phyloP scores from a whole-genome alignment of 805 yeast genomes.

The Groenewaldozyma tartarivorans region DNA sequence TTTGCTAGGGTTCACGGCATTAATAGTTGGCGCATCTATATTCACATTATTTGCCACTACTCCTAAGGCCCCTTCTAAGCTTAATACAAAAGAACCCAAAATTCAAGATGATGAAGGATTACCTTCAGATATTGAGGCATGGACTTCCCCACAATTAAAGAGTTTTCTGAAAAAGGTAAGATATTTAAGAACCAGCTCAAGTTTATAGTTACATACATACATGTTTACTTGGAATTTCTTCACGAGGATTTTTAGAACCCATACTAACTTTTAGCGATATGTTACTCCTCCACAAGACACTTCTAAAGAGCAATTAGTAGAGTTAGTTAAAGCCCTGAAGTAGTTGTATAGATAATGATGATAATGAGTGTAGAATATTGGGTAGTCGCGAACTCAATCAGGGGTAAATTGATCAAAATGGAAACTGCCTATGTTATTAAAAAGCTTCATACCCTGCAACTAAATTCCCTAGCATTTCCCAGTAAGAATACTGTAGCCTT shows the following conservation, averaged over 20 bases:
- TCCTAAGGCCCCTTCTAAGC: too few relatives aligned
- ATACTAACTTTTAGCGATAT: constrained; percentile 11
- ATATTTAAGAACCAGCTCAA: too few relatives aligned
- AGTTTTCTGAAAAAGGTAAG: constrained; percentile 16
- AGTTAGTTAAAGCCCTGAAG: constrained; percentile 9
- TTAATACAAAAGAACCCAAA: too few relatives aligned
- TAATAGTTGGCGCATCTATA: constrained; percentile 20
- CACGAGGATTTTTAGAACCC: not conserved
- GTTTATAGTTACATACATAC: too few relatives aligned
- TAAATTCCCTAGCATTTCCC: constrained; percentile 28
- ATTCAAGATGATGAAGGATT: constrained; percentile 7
- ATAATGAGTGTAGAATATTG: too few relatives aligned
- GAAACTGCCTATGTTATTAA: too few relatives aligned
- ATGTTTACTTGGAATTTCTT: too few relatives aligned
- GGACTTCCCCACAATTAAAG: constrained; percentile 15
- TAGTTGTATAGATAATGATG: too few relatives aligned
- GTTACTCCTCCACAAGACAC: constrained; percentile 16
- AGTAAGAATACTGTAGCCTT: constrained; percentile 68
- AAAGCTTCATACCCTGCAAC: constrained; percentile 14
- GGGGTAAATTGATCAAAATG: too few relatives aligned
- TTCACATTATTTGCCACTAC: constrained; percentile 6
- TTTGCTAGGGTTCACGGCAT: constrained; percentile 19
- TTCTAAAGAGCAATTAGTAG: constrained; percentile 12
- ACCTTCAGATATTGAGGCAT: constrained; percentile 10
- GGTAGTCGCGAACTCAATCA: too few relatives aligned